Conservation (phyloP, 345 rosid genomes). For the Pistacia atlantica region DNA sequence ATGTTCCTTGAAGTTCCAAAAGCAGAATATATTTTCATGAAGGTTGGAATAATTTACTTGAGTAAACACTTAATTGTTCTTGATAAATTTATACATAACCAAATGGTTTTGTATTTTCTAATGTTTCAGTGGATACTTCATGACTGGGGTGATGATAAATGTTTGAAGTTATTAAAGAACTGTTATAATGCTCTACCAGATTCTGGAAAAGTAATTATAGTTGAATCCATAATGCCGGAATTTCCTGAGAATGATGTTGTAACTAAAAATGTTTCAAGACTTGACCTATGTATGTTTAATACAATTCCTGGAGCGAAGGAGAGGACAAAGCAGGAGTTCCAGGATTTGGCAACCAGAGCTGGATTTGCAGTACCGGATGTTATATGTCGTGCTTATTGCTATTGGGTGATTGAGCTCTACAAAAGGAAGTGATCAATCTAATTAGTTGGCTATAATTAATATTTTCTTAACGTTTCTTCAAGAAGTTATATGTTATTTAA, state of each 20-base stretch:
- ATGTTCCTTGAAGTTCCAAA: slow-evolving; percentile 26
- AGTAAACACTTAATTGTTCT: too few relatives aligned
- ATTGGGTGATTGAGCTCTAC: slow-evolving; percentile 35
- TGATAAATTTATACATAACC: too few relatives aligned
- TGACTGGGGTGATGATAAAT: slow-evolving; percentile 38
- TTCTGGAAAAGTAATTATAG: slow-evolving; percentile 34
- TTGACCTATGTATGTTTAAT: slow-evolving; percentile 27
- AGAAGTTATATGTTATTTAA: too few relatives aligned
- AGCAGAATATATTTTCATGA: slow-evolving; percentile 47
- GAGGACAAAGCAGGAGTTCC: slow-evolving; percentile 28
- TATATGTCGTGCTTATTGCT: slow-evolving; percentile 27
- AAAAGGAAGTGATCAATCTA: slow-evolving; percentile 1
- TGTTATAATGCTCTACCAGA: slow-evolving; percentile 36
- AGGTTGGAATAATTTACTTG: slow-evolving; percentile 6
- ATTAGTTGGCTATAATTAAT: too few relatives aligned
- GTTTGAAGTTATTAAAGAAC: slow-evolving; percentile 38
- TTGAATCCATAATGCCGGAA: slow-evolving; percentile 27
- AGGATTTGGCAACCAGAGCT: slow-evolving; percentile 27
- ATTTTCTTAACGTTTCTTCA: too few relatives aligned
- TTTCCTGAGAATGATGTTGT: slow-evolving; percentile 13
- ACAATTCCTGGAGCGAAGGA: slow-evolving; percentile 37
- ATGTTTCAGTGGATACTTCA: slow-evolving; percentile 38
- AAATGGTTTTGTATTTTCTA: too few relatives aligned
- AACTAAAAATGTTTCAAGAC: slow-evolving; percentile 6
- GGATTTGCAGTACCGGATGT: slow-evolving; percentile 27